phyloP scores from a whole-genome alignment of 2,329 filamentous ascomycete genomes.

The Cryphonectria naterciae region DNA sequence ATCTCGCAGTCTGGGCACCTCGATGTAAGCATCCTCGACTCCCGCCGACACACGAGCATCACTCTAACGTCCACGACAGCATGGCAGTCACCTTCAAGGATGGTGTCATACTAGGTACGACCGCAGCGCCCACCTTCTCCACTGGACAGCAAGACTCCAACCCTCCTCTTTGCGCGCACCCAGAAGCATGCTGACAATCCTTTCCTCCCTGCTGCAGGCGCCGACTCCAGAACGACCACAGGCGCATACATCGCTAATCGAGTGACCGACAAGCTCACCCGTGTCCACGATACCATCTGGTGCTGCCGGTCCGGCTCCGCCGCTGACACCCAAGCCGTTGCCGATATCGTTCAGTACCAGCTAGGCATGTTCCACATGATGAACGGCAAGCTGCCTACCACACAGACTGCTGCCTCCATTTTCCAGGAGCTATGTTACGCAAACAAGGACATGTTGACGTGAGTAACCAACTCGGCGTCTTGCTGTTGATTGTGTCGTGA shows the following conservation, averaged over 20 bases:
- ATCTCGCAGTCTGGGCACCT: conserved; percentile 80
- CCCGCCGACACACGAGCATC: conserved; percentile 18
- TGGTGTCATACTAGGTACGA: conserved; percentile 85
- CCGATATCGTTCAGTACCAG: conserved; percentile 97
- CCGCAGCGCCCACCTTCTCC: background rate
- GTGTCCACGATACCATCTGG: conserved; percentile 99
- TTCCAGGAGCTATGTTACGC: conserved; percentile 98
- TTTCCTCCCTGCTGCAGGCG: conserved; percentile 55
- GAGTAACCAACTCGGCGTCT: conserved; percentile 39
- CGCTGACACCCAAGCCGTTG: conserved; percentile 95
- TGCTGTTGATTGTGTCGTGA: background rate
- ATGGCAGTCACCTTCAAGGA: conserved; percentile 99
- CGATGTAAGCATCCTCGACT: conserved; percentile 68
- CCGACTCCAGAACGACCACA: conserved; percentile 96
- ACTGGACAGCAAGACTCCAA: background rate
- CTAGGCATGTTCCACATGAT: conserved; percentile 88
- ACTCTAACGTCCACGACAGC: conserved; percentile 51
- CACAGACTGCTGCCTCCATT: conserved; percentile 90
- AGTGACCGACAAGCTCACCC: conserved; percentile 98
- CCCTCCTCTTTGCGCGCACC: background rate
- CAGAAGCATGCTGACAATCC: background rate
- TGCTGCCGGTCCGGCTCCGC: conserved; percentile 98
- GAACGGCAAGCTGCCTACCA: conserved; percentile 89
- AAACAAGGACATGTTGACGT: conserved; percentile 95
- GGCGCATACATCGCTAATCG: conserved; percentile 98